Evolutionary conservation across 2,329 filamentous ascomycete species (phyloP).

Genomic region (Chrysoporthe austroafricana): DNA sequence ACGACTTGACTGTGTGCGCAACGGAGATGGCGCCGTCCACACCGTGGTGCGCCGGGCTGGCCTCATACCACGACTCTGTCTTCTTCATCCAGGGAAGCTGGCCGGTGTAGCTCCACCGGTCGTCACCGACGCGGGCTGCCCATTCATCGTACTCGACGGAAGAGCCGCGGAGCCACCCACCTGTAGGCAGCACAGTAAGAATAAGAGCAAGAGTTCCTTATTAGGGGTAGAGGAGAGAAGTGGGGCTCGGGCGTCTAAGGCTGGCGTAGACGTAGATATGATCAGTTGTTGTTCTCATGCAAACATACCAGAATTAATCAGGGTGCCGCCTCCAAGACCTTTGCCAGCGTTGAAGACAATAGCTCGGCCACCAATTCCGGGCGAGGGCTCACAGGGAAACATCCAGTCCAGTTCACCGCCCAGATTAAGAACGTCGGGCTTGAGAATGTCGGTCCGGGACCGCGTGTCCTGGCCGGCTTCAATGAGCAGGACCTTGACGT

Average conservation of each 20-base stretch:
- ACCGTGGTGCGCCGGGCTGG: conserved; percentile 35
- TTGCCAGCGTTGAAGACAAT: conserved; percentile 41
- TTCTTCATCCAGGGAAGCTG: conserved; percentile 36
- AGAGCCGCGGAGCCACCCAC: conserved; percentile 48
- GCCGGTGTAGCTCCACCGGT: conserved; percentile 41
- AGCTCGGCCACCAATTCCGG: conserved; percentile 32
- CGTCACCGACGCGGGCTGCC: conserved; percentile 44
- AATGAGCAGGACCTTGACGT: conserved; percentile 42
- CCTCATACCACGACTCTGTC: conserved; percentile 34
- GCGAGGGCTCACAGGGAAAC: conserved; percentile 40
- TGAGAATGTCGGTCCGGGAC: conserved; percentile 34
- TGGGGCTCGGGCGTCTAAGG: too few species aligned
- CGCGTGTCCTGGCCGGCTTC: conserved; percentile 43
- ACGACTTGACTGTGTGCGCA: conserved; percentile 30
- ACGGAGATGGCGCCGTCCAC: conserved; percentile 35
- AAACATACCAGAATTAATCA: conserved; percentile 43
- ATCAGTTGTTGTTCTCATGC: neutral
- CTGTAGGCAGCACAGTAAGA: conserved; percentile 24
- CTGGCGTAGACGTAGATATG: too few species aligned
- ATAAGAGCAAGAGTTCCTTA: too few species aligned
- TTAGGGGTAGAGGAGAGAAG: too few species aligned
- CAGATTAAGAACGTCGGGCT: conserved; percentile 35
- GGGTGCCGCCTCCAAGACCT: conserved; percentile 45
- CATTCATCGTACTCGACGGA: conserved; percentile 51
- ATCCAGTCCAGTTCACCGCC: conserved; percentile 41